Base-by-base conservation (phyloP, 768 basidiomycete species). In the Lenzites betulinus region DNA sequence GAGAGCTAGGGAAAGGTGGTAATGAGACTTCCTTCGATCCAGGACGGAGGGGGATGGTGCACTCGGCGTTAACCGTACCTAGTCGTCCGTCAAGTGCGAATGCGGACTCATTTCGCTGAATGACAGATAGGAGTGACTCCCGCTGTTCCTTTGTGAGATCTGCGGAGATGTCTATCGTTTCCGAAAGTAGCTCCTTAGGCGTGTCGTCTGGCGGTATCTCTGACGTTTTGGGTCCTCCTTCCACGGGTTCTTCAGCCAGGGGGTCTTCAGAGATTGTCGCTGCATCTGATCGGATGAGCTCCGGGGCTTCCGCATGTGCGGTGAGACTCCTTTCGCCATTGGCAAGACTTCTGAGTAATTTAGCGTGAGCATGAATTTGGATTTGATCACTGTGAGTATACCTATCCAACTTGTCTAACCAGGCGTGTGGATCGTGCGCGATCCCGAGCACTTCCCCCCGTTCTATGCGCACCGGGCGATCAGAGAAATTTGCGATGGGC, bases 211-310 rank as follows among this genome's bases (percentile, higher is more conserved):
- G 53, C 0, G 67, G 68, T 1, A 62, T 47, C 22, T 72, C 70
- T 0, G 68, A 49, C 1, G 70, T 72, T 44, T 76, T 76, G 0
- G 75, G 73, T 0, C 73, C 71, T 44, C 73, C 71, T 58, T 68
- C 70, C 1, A 73, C 2, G 2, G 67, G 63, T 7, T 66, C 64
- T 6, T 69, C 67, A 22, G 51, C 59, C 11, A 56, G 20, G 12
- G 44, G n/a, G 52, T 49, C 58, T 35, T 51, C 53, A 4, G 18
- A 18, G 13, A 43, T 43, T 22, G 35, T 2, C 18, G 13, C 8
- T 30, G 38, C 36, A 20, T 3, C 42, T 36, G n/a, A 5, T 11
- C 11, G 41, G 5, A 42, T n/a, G n/a, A n/a, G 16, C 6, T 42
- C 41, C 9, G n/a, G 11, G 15, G 41, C 41, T 47, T 5, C n/a